Evolutionary conservation across 2,329 filamentous ascomycete genomes (phyloP).

Genomic region (Aspergillus phoenicis): DNA sequence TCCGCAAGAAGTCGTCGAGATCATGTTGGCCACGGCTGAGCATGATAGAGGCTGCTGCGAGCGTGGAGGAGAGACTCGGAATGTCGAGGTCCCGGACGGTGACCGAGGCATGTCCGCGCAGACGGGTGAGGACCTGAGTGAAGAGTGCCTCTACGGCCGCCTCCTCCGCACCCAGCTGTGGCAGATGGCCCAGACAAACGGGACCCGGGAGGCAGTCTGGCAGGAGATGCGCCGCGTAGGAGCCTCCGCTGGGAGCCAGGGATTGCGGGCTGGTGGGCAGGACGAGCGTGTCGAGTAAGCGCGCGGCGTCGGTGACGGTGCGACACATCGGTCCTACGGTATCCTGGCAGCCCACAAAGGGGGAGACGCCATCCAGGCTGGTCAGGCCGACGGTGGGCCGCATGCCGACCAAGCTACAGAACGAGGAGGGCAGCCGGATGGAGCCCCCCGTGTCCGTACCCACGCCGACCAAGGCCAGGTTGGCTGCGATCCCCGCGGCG

Average conservation of each 20-base stretch:
- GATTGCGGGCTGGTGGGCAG: background rate
- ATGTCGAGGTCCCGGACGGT: background rate
- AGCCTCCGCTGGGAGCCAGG: background rate
- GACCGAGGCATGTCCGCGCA: background rate
- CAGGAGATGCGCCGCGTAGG: background rate
- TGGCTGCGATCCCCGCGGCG: slow-evolving; percentile 1
- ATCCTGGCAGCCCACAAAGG: background rate
- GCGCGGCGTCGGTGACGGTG: background rate
- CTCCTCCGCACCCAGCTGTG: background rate
- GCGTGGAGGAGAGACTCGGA: background rate
- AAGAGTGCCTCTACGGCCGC: background rate
- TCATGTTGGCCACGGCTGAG: background rate
- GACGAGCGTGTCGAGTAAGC: background rate
- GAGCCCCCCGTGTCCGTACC: slow-evolving; percentile 3
- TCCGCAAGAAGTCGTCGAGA: background rate
- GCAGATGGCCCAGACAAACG: background rate
- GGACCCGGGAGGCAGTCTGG: background rate
- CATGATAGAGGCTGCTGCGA: background rate
- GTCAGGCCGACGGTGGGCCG: background rate
- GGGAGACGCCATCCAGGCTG: background rate
- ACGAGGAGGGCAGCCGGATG: background rate
- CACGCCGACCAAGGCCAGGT: background rate
- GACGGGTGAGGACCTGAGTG: background rate
- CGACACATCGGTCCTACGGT: background rate
- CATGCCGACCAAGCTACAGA: background rate